Conservation (phyloP, 2,329 filamentous ascomycete species). For the Microdochium nivale region DNA sequence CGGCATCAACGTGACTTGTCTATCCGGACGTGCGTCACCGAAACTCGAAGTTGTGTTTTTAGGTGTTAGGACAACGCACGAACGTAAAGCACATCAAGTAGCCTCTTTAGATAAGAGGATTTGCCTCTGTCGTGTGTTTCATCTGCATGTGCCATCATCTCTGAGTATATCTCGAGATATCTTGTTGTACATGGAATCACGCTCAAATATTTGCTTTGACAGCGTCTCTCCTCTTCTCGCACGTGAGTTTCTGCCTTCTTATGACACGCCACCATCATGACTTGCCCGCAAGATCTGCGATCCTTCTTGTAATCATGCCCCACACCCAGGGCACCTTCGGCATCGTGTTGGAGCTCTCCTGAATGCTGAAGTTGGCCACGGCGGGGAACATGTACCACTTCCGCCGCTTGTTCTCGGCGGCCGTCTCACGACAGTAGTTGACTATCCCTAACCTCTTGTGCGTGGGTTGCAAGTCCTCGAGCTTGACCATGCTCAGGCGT, state of each 20-base stretch:
- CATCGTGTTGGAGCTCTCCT: slow-evolving; percentile 11
- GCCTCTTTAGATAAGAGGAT: too few species aligned
- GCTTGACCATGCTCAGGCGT: slow-evolving; percentile 24
- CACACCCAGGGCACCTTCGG: slow-evolving; percentile 26
- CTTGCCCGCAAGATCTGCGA: slow-evolving; percentile 7
- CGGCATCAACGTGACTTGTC: not conserved
- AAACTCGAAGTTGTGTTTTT: too few species aligned
- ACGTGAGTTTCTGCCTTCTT: not conserved
- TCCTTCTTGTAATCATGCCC: slow-evolving; percentile 18
- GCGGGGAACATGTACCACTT: slow-evolving; percentile 28
- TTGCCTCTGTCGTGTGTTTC: too few species aligned
- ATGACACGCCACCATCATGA: not conserved
- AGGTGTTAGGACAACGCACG: too few species aligned
- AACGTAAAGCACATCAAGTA: too few species aligned
- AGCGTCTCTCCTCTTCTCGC: not conserved
- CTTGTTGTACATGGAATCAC: too few species aligned
- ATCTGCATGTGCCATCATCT: too few species aligned
- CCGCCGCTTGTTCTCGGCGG: slow-evolving; percentile 15
- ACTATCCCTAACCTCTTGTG: slow-evolving; percentile 26
- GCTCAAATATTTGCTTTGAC: not conserved
- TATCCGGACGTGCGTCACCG: too few species aligned
- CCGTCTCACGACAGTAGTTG: slow-evolving; percentile 24
- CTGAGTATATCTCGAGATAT: too few species aligned
- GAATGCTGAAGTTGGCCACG: slow-evolving; percentile 25
- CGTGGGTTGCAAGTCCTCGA: slow-evolving; percentile 23